Percentiles rank a stretch among this genome's conserved stretches.
phyloP scores from a whole-genome alignment of 139 green algal species.

The Chlorella sp. region DNA sequence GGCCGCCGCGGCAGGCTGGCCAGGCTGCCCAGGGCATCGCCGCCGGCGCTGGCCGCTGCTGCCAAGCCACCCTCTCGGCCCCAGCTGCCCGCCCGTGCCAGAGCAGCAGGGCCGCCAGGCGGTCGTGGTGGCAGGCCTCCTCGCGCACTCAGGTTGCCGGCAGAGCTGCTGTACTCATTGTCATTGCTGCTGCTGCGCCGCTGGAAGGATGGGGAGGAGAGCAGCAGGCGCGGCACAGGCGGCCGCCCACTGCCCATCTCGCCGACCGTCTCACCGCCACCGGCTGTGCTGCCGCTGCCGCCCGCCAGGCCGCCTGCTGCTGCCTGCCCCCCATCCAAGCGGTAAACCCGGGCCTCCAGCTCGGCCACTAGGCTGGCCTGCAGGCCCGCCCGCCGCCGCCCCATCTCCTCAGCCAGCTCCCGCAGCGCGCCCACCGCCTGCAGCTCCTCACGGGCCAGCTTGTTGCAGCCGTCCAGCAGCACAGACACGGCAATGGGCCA shows the following conservation, averaged over 20 bases:
- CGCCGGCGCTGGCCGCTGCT: not conserved
- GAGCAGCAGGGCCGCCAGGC: not conserved
- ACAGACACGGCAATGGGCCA: conserved; percentile 66
- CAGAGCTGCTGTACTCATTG: not conserved
- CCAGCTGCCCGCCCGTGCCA: not conserved
- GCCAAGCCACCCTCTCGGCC: not conserved
- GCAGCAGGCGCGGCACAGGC: not conserved
- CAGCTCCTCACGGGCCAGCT: conserved; percentile 64
- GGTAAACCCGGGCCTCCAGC: conserved; percentile 57
- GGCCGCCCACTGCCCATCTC: too few species aligned
- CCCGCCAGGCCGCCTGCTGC: too few species aligned
- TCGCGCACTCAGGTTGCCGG: conserved; percentile 19
- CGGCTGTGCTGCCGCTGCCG: too few species aligned
- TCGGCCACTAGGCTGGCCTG: conserved; percentile 62
- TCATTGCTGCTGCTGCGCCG: conserved; percentile 17
- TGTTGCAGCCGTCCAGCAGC: conserved; percentile 73
- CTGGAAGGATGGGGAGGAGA: not conserved
- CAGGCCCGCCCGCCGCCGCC: conserved; percentile 39
- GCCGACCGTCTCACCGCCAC: too few species aligned
- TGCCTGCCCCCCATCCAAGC: not conserved
- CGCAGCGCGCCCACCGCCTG: conserved; percentile 58
- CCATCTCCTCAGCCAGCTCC: conserved; percentile 66
- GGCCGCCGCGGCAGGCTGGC: conserved; percentile 24
- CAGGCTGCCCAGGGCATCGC: not conserved
- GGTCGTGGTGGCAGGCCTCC: conserved; percentile 10